Conservation (phyloP, 1,284 basidiomycete genomes). For the Earliella scabrosa region DNA sequence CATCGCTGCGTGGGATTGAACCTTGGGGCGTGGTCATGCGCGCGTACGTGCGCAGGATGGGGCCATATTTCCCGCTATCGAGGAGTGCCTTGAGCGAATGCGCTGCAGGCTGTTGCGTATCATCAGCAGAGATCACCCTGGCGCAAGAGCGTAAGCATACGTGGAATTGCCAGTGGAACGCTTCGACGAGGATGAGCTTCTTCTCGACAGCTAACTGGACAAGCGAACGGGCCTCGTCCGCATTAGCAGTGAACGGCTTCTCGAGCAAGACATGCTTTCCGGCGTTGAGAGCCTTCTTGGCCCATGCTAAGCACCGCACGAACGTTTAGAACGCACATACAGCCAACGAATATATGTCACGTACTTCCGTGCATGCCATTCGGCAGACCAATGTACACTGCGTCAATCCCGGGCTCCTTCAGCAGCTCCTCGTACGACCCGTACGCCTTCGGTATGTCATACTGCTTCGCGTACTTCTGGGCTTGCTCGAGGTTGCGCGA, state of each 20-base stretch:
- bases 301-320: conserved; percentile 47
- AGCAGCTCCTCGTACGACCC: conserved; percentile 57
- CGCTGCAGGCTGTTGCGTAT: conserved; percentile 45
- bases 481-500: conserved; percentile 58
- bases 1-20: conserved; percentile 48
- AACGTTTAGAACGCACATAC: conserved; percentile 59
- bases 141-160: neutral
- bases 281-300: conserved; percentile 70
- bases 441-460: conserved; percentile 61
- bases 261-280: conserved; percentile 79
- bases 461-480: conserved; percentile 57
- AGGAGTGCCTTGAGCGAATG: conserved; percentile 42
- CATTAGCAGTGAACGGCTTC: conserved; percentile 66
- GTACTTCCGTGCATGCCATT: conserved; percentile 39
- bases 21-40: conserved; percentile 32
- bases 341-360: conserved; percentile 18
- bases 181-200: conserved; percentile 42
- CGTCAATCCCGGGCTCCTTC: conserved; percentile 63
- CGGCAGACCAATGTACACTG: conserved; percentile 58
- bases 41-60: conserved; percentile 27
- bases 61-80: conserved; percentile 41
- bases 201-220: conserved; percentile 38
- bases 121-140: neutral
- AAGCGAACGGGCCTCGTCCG: conserved; percentile 55
- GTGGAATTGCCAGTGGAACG: conserved; percentile 37